Conservation (phyloP, 192 early-diverging fungal species). For the Borealophlyctis nickersoniae region DNA sequence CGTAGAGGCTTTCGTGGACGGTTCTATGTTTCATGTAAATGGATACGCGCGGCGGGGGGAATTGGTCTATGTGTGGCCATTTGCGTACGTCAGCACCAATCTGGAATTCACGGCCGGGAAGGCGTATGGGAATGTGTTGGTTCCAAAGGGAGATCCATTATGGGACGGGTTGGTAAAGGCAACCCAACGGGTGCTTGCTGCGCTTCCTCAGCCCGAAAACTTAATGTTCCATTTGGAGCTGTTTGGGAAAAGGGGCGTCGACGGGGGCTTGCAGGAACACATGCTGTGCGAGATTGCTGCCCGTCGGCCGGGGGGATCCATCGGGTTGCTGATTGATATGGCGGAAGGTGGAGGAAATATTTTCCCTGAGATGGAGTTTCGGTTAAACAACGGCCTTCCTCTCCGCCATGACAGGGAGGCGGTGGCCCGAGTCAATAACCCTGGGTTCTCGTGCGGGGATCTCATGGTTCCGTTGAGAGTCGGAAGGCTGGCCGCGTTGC, state of each 20-base stretch:
- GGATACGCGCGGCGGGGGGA: conserved; percentile 35
- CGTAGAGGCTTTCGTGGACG: conserved; percentile 33
- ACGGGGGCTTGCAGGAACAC: conserved; percentile 4
- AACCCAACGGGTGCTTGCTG: conserved; percentile 25
- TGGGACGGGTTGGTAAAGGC: conserved; percentile 20
- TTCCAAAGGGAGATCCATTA: conserved; percentile 22
- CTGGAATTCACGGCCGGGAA: conserved; percentile 38
- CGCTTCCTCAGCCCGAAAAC: conserved; percentile 24
- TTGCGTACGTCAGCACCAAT: conserved; percentile 42
- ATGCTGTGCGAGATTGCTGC: conserved; percentile 48
- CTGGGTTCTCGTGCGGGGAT: conserved; percentile 28
- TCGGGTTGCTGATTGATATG: conserved; percentile 30
- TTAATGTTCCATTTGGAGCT: conserved; percentile 46
- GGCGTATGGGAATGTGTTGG: conserved; percentile 49
- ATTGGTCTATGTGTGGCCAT: conserved; percentile 38
- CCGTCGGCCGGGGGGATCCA: conserved; percentile 37
- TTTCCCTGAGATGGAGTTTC: conserved; percentile 42
- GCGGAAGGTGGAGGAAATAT: conserved; percentile 24
- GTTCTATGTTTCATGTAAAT: conserved; percentile 44
- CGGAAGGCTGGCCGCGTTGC: conserved; percentile 26
- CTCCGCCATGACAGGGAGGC: conserved; percentile 26
- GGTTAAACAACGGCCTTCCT: conserved; percentile 19
- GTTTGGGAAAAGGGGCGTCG: conserved; percentile 20
- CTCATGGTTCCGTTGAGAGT: conserved; percentile 33
- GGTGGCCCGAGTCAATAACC: not conserved